phyloP scores from a whole-genome alignment of 2,329 filamentous ascomycete species.

The Hansfordia pulvinata region DNA sequence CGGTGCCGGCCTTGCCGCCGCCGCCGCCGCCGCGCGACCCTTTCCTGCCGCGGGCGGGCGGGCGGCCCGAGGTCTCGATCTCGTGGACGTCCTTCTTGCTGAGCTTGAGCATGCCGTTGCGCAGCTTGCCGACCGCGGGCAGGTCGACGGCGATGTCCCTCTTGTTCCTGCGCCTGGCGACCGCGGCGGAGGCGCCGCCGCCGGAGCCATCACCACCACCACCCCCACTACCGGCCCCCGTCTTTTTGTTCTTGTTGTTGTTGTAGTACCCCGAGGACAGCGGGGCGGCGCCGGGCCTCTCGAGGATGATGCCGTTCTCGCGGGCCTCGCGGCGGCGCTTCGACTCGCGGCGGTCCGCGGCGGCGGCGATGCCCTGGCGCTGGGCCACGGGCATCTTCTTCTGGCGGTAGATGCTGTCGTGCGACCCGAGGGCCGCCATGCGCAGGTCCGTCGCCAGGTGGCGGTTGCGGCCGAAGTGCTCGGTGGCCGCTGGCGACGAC shows the following conservation, averaged over 20 bases:
- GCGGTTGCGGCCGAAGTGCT: slow-evolving; percentile 52
- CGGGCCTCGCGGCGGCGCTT: slow-evolving; percentile 65
- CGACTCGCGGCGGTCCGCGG: slow-evolving; percentile 50
- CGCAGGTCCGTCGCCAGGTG: slow-evolving; percentile 76
- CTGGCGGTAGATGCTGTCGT: slow-evolving; percentile 59
- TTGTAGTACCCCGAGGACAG: slow-evolving; percentile 16
- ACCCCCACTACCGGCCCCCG: slow-evolving; percentile 20
- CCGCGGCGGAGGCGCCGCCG: not conserved
- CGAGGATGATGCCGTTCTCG: slow-evolving; percentile 84
- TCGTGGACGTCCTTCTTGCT: slow-evolving; percentile 1
- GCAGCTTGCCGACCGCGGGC: slow-evolving; percentile 69
- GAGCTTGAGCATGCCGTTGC: slow-evolving; percentile 36
- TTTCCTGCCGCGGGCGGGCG: too few species aligned
- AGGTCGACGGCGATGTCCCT: slow-evolving; percentile 53
- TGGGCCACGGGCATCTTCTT: slow-evolving; percentile 82
- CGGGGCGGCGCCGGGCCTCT: slow-evolving; percentile 28
- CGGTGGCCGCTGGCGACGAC: slow-evolving; percentile 19
- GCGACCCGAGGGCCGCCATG: slow-evolving; percentile 69
- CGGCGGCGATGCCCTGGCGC: slow-evolving; percentile 69
- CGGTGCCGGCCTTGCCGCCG: too few species aligned
- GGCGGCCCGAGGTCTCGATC: too few species aligned
- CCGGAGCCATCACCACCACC: too few species aligned
- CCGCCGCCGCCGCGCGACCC: too few species aligned
- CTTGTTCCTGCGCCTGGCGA: slow-evolving; percentile 5
- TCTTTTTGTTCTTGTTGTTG: slow-evolving; percentile 22